These are phyloP conservation scores for Verbena officinalis DNA, from an alignment of 257 asterid genomes.

Conservation along the genomic window DNA sequence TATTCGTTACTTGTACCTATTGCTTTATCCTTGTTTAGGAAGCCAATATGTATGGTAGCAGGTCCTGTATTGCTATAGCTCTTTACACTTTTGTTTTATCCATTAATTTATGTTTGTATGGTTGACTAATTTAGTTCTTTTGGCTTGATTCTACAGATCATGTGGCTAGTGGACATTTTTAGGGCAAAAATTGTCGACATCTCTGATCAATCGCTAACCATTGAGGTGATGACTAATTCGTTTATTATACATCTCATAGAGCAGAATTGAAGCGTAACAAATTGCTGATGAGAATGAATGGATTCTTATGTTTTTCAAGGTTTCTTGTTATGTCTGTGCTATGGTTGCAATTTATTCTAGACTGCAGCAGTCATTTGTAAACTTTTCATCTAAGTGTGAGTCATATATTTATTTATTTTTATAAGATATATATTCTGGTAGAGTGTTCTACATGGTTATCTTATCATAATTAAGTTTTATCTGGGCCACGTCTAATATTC, in stretches of 20 bases:
- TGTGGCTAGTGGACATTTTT: conserved; percentile 94
- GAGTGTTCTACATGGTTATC: conserved; percentile 1
- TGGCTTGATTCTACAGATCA: conserved; percentile 58
- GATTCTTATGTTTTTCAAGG: not conserved
- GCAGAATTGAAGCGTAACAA: conserved; percentile 8
- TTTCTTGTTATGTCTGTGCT: conserved; percentile 9
- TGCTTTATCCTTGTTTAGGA: conserved; percentile 12
- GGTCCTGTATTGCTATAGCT: not conserved
- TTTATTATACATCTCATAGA: conserved; percentile 5
- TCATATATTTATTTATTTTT: not conserved
- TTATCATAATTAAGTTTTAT: not conserved
- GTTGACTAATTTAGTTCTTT: conserved; percentile 13
- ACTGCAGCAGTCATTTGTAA: not conserved
- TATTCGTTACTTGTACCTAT: conserved; percentile 1
- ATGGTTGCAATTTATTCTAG: not conserved
- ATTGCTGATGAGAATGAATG: conserved; percentile 9
- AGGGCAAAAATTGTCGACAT: conserved; percentile 96
- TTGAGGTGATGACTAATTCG: conserved; percentile 64
- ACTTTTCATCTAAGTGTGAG: conserved; percentile 1
- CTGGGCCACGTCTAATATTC: not conserved
- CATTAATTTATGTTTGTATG: conserved; percentile 11
- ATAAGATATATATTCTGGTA: not conserved
- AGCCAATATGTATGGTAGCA: not conserved
- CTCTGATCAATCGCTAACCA: conserved; percentile 84
- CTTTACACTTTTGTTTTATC: not conserved